Conservation (phyloP, 345 rosid species). For the Pistacia integerrima region DNA sequence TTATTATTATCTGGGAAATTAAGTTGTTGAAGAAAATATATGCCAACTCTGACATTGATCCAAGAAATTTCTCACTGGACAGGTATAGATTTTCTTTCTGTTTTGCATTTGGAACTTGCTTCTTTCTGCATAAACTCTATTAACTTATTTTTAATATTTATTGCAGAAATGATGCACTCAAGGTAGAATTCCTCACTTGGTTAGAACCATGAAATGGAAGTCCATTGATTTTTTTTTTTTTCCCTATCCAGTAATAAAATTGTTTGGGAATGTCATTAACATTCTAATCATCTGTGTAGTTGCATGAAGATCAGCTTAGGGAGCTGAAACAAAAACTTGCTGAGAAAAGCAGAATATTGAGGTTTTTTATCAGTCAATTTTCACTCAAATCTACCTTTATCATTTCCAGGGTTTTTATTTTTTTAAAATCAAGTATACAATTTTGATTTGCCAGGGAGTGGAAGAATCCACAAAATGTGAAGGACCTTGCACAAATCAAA, state of each 20-base stretch:
- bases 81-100: not conserved
- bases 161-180: slow-evolving; percentile 17
- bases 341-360: slow-evolving; percentile 28
- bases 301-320: slow-evolving; percentile 8
- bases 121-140: not conserved
- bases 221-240: not conserved
- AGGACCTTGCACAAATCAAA: slow-evolving; percentile 12
- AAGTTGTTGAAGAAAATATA: slow-evolving; percentile 29
- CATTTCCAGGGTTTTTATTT: not conserved
- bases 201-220: no score
- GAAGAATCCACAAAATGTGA: slow-evolving; percentile 26
- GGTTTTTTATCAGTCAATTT: slow-evolving; percentile 2
- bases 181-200: slow-evolving; percentile 12
- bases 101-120: no score
- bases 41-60: not conserved
- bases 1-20: not conserved
- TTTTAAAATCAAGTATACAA: not conserved
- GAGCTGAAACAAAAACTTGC: slow-evolving; percentile 20
- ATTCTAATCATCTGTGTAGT: not conserved
- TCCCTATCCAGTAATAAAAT: not conserved
- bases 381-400: not conserved
- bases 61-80: not conserved
- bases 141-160: not conserved
- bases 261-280: not conserved
- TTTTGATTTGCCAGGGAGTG: slow-evolving; percentile 20